These are phyloP conservation scores for Quercus engelmannii DNA, from an alignment of 306 rosid species.

Conservation along the genomic window DNA sequence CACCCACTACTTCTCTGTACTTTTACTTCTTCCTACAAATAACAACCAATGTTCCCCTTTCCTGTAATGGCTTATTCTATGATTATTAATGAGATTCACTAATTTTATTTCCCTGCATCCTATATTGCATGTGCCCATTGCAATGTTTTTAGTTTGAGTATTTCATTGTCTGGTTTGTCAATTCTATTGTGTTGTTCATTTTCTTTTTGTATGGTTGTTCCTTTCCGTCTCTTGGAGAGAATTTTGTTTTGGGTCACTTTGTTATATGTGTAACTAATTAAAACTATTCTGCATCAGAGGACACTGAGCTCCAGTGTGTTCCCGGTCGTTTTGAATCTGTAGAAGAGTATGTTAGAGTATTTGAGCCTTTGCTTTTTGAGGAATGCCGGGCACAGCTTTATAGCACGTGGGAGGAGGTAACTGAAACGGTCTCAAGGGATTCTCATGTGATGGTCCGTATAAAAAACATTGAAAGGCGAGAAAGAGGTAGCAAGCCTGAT, in stretches of 20 bases:
- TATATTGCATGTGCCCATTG: background rate
- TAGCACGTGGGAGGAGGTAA: slow-evolving; percentile 93
- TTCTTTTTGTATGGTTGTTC: background rate
- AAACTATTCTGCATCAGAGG: slow-evolving; percentile 57
- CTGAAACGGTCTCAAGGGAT: slow-evolving; percentile 81
- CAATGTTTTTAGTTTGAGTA: background rate
- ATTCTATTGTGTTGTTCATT: slow-evolving; percentile 7
- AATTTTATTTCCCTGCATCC: background rate
- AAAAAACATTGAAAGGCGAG: slow-evolving; percentile 81
- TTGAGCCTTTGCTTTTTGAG: slow-evolving; percentile 98
- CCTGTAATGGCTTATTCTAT: background rate
- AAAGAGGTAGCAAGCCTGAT: slow-evolving; percentile 64
- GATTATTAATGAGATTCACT: background rate
- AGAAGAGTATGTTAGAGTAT: slow-evolving; percentile 86
- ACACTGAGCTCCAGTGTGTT: slow-evolving; percentile 83
- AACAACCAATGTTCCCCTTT: background rate
- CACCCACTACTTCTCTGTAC: background rate
- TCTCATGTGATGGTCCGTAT: slow-evolving; percentile 86
- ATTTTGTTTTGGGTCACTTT: slow-evolving; percentile 7
- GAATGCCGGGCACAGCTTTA: slow-evolving; percentile 98
- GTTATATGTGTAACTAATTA: slow-evolving; percentile 22
- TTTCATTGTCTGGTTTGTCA: background rate
- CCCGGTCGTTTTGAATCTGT: slow-evolving; percentile 91
- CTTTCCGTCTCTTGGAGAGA: slow-evolving; percentile 11
- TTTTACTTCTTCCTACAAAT: background rate